Conservation (phyloP, 257 asterid genomes). For the Solanum bulbocastanum region DNA sequence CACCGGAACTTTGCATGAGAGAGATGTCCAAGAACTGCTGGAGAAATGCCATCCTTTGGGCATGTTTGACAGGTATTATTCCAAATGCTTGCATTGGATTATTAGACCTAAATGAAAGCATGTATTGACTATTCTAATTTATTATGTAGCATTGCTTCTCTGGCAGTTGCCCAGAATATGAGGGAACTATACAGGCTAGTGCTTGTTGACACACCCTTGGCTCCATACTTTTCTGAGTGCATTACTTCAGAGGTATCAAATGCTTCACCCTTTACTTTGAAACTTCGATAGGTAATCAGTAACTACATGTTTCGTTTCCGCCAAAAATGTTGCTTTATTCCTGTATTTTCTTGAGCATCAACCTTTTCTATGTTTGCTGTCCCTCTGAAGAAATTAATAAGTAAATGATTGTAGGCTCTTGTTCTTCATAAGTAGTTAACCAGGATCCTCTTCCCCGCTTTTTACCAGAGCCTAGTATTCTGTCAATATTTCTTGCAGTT, state of each 20-base stretch:
- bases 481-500: background rate
- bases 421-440: background rate
- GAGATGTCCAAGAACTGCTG: conserved; percentile 89
- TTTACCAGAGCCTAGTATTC: background rate
- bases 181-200: conserved; percentile 90
- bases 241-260: conserved; percentile 75
- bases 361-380: background rate
- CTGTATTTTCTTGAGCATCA: background rate
- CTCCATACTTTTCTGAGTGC: conserved; percentile 94
- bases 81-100: background rate
- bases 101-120: background rate
- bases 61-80: conserved; percentile 88
- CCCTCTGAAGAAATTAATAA: background rate
- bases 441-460: background rate
- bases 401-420: background rate
- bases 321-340: background rate
- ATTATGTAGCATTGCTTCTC: conserved; percentile 64
- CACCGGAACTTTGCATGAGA: conserved; percentile 92
- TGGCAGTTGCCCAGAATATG: conserved; percentile 95
- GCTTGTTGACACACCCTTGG: conserved; percentile 92
- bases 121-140: background rate
- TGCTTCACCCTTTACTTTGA: background rate
- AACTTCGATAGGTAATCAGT: background rate
- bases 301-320: background rate
- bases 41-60: conserved; percentile 97